Conservation (phyloP, 352 stramenopile genomes). For the Albugo candida region DNA sequence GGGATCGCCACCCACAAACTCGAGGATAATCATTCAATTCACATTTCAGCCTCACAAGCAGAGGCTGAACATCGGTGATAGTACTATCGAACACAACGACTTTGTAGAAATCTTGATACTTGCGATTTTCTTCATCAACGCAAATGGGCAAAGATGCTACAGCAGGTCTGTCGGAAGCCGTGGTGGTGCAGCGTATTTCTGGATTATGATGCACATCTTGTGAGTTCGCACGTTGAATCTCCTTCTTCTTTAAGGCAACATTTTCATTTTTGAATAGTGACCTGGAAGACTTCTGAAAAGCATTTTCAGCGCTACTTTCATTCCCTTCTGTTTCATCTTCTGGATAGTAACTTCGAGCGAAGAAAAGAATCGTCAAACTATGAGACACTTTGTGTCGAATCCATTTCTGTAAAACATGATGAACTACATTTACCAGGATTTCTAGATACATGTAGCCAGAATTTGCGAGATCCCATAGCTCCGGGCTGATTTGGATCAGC, state of each 20-base stretch:
- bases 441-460: slow-evolving; percentile 83
- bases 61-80: slow-evolving; percentile 39
- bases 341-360: slow-evolving; percentile 78
- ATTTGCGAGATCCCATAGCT: slow-evolving; percentile 86
- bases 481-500: slow-evolving; percentile 92
- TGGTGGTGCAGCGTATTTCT: background rate
- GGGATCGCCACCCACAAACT: too few relatives aligned
- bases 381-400: slow-evolving; percentile 70
- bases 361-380: slow-evolving; percentile 84
- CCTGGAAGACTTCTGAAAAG: slow-evolving; percentile 25
- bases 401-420: slow-evolving; percentile 68
- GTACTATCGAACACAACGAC: slow-evolving; percentile 53
- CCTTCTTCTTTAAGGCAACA: slow-evolving; percentile 10
- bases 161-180: background rate
- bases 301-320: slow-evolving; percentile 20
- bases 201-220: slow-evolving; percentile 31
- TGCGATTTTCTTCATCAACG: slow-evolving; percentile 77
- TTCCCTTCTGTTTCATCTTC: slow-evolving; percentile 34
- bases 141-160: slow-evolving; percentile 28
- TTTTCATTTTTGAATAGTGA: slow-evolving; percentile 25
- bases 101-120: slow-evolving; percentile 77
- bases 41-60: slow-evolving; percentile 24
- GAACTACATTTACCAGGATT: slow-evolving; percentile 68
- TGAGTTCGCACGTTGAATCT: slow-evolving; percentile 20
- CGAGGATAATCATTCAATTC: background rate